Evolutionary conservation across 345 rosid genomes (phyloP).

Genomic region (Isatis tinctoria): DNA sequence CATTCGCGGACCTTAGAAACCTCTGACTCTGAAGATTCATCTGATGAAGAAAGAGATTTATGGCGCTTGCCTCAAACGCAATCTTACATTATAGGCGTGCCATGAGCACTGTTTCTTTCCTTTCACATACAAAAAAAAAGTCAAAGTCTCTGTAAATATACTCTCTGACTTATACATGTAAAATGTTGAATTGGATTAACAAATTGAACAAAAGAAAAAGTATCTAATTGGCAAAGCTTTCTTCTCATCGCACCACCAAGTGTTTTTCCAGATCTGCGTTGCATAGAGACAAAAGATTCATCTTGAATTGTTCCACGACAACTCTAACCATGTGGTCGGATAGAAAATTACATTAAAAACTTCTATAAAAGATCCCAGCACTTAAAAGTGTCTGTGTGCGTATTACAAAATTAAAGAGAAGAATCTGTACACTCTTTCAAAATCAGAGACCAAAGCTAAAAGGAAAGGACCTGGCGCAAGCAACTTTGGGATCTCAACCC

Average conservation of each 20-base stretch:
- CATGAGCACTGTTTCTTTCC: conserved; percentile 13
- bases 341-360: neutral
- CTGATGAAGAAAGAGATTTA: conserved; percentile 60
- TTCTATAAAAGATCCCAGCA: neutral
- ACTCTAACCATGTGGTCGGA: neutral
- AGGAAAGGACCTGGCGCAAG: conserved; percentile 18
- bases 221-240: neutral
- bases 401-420: neutral
- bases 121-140: neutral
- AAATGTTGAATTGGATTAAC: conserved; percentile 14
- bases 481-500: conserved; percentile 13
- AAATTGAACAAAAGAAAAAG: neutral
- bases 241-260: neutral
- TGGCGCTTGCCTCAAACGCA: conserved; percentile 30
- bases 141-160: conserved; percentile 17
- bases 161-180: conserved; percentile 23
- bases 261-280: neutral
- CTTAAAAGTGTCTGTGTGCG: neutral
- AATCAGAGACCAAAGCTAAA: conserved; percentile 8
- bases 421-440: conserved; percentile 18
- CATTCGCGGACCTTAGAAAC: conserved; percentile 27
- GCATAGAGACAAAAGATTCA: neutral
- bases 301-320: neutral
- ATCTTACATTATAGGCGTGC: conserved; percentile 34
- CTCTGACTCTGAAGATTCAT: conserved; percentile 29